phyloP scores from a whole-genome alignment of 371 early-diverging fungal species.

The Nematocida sp. region DNA sequence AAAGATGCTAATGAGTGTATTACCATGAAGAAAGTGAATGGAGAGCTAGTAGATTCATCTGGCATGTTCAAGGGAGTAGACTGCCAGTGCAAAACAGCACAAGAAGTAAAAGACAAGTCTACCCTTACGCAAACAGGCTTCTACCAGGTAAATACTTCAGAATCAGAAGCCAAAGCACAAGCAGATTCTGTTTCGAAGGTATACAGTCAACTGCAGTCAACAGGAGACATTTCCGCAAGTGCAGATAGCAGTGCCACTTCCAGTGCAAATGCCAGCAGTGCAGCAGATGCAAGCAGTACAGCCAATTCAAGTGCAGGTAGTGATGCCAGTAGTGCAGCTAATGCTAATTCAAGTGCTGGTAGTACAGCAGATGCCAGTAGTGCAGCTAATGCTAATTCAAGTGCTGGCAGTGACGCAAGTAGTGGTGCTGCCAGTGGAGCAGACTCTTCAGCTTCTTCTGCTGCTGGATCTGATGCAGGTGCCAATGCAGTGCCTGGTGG shows the following conservation, averaged over 20 bases:
- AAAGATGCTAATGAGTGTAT: slow-evolving; percentile 58
- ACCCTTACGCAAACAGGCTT: slow-evolving; percentile 35
- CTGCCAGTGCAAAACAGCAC: slow-evolving; percentile 55
- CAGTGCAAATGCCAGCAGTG: background rate
- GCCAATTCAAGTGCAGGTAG: slow-evolving; percentile 9
- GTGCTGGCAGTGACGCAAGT: background rate
- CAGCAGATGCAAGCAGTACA: background rate
- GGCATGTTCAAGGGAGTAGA: slow-evolving; percentile 64
- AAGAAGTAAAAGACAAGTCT: slow-evolving; percentile 38
- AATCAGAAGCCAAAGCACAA: slow-evolving; percentile 7
- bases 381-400: background rate
- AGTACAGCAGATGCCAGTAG: background rate
- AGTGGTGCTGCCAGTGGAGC: background rate
- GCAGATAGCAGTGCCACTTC: background rate
- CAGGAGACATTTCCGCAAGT: background rate
- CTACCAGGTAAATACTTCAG: slow-evolving; percentile 30
- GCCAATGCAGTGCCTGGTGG: slow-evolving; percentile 12
- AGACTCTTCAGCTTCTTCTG: background rate
- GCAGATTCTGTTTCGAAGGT: slow-evolving; percentile 4
- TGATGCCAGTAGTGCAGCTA: background rate
- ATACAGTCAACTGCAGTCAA: background rate
- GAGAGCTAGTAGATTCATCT: slow-evolving; percentile 56
- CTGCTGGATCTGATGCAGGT: slow-evolving; percentile 5
- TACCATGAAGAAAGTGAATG: slow-evolving; percentile 55
- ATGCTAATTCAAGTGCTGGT: background rate